A percentile compares a stretch with the other conserved stretches of the same genome.
phyloP scores from a whole-genome alignment of 352 stramenopile genomes.

The Pythium diclinum region DNA sequence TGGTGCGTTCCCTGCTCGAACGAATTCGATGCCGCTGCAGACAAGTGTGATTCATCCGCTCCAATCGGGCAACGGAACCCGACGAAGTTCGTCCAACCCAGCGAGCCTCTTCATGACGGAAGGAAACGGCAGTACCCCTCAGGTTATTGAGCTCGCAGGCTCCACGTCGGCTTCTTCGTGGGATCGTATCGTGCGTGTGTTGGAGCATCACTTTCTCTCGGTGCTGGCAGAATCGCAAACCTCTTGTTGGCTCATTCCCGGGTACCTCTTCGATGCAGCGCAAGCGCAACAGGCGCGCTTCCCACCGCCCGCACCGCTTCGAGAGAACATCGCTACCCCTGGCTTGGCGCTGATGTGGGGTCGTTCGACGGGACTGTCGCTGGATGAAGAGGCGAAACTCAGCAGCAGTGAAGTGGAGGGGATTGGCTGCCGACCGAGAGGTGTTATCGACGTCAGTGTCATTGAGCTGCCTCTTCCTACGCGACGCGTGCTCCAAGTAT shows the following conservation, averaged over 20 bases:
- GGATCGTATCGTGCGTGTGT: constrained; percentile 16
- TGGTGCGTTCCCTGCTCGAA: constrained; percentile 1
- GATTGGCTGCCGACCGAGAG: constrained; percentile 13
- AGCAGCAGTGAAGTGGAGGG: constrained; percentile 13
- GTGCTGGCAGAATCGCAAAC: constrained; percentile 35
- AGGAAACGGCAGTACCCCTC: not conserved
- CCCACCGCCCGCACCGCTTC: constrained; percentile 22
- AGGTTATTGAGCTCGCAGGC: constrained; percentile 12
- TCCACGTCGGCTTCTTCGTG: constrained; percentile 7
- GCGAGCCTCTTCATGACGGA: not conserved
- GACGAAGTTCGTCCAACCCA: constrained; percentile 15
- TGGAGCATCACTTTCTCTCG: constrained; percentile 22
- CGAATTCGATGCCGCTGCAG: constrained; percentile 6
- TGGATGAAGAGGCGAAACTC: constrained; percentile 50
- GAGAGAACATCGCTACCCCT: constrained; percentile 37
- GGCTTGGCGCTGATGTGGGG: constrained; percentile 63
- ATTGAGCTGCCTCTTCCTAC: constrained; percentile 48
- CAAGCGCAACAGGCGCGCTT: constrained; percentile 20
- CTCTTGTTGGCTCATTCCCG: constrained; percentile 49
- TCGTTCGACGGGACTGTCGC: constrained; percentile 49
- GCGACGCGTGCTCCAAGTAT: constrained; percentile 59
- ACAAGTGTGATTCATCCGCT: not conserved
- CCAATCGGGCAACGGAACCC: not conserved
- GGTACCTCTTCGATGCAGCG: constrained; percentile 42
- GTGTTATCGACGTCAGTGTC: constrained; percentile 30